phyloP scores from a whole-genome alignment of 164 flowering plant genomes.

The Saururus chinensis region DNA sequence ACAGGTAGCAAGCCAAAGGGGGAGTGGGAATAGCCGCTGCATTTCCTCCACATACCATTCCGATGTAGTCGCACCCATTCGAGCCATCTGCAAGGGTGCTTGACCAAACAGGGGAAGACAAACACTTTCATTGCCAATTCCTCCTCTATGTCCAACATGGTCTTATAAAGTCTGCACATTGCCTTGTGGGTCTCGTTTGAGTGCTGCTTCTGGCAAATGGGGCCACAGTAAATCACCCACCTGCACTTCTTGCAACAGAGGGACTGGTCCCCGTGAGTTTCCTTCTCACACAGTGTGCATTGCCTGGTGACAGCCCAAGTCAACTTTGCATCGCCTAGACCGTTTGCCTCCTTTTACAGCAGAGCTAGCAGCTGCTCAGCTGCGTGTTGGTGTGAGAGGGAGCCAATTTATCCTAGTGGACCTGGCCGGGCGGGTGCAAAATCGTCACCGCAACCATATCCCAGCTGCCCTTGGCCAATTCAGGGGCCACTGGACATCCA shows the following conservation, averaged over 20 bases:
- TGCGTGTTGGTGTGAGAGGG: constrained; percentile 38
- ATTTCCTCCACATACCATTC: constrained; percentile 57
- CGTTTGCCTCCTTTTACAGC: constrained; percentile 23
- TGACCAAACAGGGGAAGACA: constrained; percentile 32
- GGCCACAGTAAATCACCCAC: constrained; percentile 39
- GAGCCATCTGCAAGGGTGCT: constrained; percentile 56
- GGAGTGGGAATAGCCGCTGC: constrained; percentile 45
- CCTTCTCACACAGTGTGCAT: constrained; percentile 49
- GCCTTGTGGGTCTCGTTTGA: constrained; percentile 45
- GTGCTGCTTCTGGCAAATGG: constrained; percentile 46
- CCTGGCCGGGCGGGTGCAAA: constrained; percentile 60
- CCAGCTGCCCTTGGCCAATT: constrained; percentile 35
- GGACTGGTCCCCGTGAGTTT: constrained; percentile 33
- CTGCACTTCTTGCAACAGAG: constrained; percentile 38
- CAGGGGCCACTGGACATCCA: constrained; percentile 72
- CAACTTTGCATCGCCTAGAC: constrained; percentile 10
- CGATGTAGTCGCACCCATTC: constrained; percentile 46
- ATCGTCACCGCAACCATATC: constrained; percentile 60
- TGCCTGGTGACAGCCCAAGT: constrained; percentile 19
- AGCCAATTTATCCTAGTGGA: constrained; percentile 30
- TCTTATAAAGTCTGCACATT: constrained; percentile 45
- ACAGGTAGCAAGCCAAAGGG: constrained; percentile 51
- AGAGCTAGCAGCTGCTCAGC: constrained; percentile 21
- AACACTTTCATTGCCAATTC: constrained; percentile 49
- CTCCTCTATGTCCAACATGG: constrained; percentile 59